A percentile compares a stretch with the other conserved stretches of the same genome.
phyloP scores from a whole-genome alignment of 2,329 filamentous ascomycete genomes.

The Macroventuria anomochaeta region DNA sequence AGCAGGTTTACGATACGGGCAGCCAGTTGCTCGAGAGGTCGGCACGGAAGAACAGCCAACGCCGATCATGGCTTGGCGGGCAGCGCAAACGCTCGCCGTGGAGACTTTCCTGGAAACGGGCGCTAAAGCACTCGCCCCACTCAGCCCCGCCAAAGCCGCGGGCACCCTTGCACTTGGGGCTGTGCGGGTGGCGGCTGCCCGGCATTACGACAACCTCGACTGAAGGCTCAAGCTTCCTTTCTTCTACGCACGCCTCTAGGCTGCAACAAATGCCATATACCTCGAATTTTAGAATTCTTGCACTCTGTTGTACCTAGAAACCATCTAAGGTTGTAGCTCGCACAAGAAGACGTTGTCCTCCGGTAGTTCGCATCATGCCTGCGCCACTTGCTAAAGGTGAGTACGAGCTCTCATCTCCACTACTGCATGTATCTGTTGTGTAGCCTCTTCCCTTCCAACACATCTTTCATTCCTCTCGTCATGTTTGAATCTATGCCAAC shows the following conservation, averaged over 20 bases:
- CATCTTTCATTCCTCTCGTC: constrained; percentile 1
- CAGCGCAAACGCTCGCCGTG: no score
- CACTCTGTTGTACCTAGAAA: not conserved
- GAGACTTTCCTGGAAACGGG: constrained; percentile 2
- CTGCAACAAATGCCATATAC: constrained; percentile 9
- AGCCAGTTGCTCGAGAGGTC: no score
- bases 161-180: constrained; percentile 14
- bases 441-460: constrained; percentile 16
- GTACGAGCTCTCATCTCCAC: constrained; percentile 28
- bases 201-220: constrained; percentile 17
- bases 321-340: not conserved
- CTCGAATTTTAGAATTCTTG: not conserved
- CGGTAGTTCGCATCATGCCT: constrained; percentile 38
- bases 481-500: constrained; percentile 31
- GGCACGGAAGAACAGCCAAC: no score
- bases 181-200: constrained; percentile 23
- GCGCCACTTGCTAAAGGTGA: constrained; percentile 52
- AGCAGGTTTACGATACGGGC: no score
- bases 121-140: constrained; percentile 13
- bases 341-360: not conserved
- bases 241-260: constrained; percentile 9
- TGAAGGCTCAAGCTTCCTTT: constrained; percentile 3
- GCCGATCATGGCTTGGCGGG: no score
- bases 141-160: constrained; percentile 6
- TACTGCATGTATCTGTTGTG: constrained; percentile 32